These are phyloP conservation scores for Helianthus annuus DNA, from an alignment of 129 eudicot species.

Conservation along the genomic window DNA sequence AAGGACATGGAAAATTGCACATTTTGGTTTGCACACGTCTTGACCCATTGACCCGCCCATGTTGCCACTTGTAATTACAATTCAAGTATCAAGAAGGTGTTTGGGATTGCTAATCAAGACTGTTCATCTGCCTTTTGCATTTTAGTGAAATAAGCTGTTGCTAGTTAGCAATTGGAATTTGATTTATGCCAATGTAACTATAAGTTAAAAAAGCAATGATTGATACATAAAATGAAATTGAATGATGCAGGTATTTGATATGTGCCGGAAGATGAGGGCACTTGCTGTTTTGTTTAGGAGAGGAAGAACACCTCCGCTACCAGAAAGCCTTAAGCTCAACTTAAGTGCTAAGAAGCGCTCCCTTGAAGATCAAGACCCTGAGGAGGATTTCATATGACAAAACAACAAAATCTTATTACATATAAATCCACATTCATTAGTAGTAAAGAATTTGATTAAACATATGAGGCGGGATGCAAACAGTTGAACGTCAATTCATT, in stretches of 20 bases:
- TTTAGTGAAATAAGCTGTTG: neutral
- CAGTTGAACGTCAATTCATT: too few species aligned
- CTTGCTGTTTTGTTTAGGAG: conserved; percentile 90
- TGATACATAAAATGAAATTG: neutral
- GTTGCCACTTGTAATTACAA: neutral
- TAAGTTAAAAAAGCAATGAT: neutral
- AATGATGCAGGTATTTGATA: conserved; percentile 76
- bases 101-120: neutral
- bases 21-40: neutral
- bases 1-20: neutral
- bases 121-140: neutral
- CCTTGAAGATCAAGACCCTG: conserved; percentile 72
- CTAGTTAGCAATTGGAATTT: too few species aligned
- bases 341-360: conserved; percentile 88
- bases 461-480: too few species aligned
- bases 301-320: conserved; percentile 91
- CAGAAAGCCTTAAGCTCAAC: conserved; percentile 87
- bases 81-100: neutral
- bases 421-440: neutral
- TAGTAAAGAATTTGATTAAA: conserved; percentile 1
- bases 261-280: conserved; percentile 79
- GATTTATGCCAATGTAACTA: too few species aligned
- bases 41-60: neutral
- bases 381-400: conserved; percentile 31
- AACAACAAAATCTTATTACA: neutral